These are phyloP conservation scores for Periconia digitata DNA, from an alignment of 2,329 filamentous ascomycete genomes.

Conservation along the genomic window DNA sequence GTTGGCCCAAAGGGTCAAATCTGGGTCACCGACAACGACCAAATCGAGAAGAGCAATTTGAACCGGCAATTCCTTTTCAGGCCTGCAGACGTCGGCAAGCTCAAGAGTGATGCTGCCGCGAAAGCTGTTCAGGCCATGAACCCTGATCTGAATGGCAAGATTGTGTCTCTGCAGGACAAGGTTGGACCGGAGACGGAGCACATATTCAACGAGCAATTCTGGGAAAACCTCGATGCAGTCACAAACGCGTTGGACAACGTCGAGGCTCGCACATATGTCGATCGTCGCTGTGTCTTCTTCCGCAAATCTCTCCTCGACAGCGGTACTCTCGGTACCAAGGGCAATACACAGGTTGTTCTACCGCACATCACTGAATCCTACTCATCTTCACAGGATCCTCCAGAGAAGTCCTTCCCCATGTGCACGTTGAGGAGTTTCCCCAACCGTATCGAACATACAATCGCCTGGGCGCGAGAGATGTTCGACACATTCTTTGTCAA, in stretches of 20 bases:
- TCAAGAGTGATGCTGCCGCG: slow-evolving; percentile 95
- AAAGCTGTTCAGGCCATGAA: slow-evolving; percentile 94
- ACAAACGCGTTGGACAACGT: slow-evolving; percentile 98
- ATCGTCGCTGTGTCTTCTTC: slow-evolving; percentile 97
- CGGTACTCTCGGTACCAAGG: slow-evolving; percentile 97
- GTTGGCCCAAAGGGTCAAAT: slow-evolving; percentile 88
- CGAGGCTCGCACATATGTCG: slow-evolving; percentile 93
- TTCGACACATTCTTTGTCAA: slow-evolving; percentile 95
- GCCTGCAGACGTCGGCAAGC: slow-evolving; percentile 85
- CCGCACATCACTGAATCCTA: slow-evolving; percentile 94
- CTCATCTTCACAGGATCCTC: slow-evolving; percentile 93
- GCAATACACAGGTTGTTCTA: slow-evolving; percentile 94
- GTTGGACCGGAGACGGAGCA: slow-evolving; percentile 91
- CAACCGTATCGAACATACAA: slow-evolving; percentile 97
- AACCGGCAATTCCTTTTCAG: slow-evolving; percentile 98
- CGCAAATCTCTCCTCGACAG: slow-evolving; percentile 94
- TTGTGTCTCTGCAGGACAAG: slow-evolving; percentile 81
- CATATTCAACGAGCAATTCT: slow-evolving; percentile 92
- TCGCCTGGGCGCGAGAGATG: slow-evolving; percentile 94
- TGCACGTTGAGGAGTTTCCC: slow-evolving; percentile 97
- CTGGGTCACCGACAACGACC: slow-evolving; percentile 94
- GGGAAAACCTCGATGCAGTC: slow-evolving; percentile 82
- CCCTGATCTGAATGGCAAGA: slow-evolving; percentile 84
- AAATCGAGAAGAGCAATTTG: slow-evolving; percentile 97
- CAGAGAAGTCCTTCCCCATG: slow-evolving; percentile 99